These are phyloP conservation scores for Alternaria sp. DNA, from an alignment of 2,329 filamentous ascomycete genomes.

Conservation along the genomic window DNA sequence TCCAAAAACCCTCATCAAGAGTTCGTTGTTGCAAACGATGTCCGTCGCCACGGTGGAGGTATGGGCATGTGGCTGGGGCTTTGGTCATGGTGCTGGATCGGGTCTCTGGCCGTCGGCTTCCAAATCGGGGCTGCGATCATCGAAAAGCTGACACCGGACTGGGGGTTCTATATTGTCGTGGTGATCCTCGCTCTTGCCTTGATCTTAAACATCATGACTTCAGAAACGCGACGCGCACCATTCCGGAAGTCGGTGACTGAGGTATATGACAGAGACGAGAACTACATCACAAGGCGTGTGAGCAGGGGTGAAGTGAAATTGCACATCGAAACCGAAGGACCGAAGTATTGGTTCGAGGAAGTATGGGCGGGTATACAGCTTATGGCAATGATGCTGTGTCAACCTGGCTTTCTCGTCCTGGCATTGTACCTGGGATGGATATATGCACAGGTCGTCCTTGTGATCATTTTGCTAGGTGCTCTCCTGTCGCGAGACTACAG, in stretches of 20 bases:
- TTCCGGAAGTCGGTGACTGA: conserved; percentile 74
- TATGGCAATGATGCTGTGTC: conserved; percentile 73
- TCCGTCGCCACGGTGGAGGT: conserved; percentile 77
- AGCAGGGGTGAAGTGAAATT: conserved; percentile 79
- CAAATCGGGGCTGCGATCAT: conserved; percentile 75
- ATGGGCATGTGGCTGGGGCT: conserved; percentile 75
- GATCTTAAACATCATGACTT: conserved; percentile 73
- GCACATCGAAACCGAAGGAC: conserved; percentile 75
- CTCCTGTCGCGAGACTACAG: conserved; percentile 74
- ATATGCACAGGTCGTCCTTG: conserved; percentile 76
- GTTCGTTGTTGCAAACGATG: conserved; percentile 70
- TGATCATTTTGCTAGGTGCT: conserved; percentile 75
- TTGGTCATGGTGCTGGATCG: conserved; percentile 77
- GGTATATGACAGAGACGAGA: conserved; percentile 56
- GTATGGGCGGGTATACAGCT: conserved; percentile 74
- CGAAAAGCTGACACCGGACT: conserved; percentile 67
- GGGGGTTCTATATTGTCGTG: conserved; percentile 79
- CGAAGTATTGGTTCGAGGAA: conserved; percentile 80
- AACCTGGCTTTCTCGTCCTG: conserved; percentile 76
- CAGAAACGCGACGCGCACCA: conserved; percentile 74
- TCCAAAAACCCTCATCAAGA: conserved; percentile 77
- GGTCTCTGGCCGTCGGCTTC: conserved; percentile 75
- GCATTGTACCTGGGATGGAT: conserved; percentile 80
- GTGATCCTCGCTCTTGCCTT: conserved; percentile 71
- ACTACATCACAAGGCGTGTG: conserved; percentile 62